A percentile compares a stretch with the other conserved stretches of the same genome.
phyloP scores from a whole-genome alignment of 2,329 filamentous ascomycete genomes.

The Blastomyces gilchristii region DNA sequence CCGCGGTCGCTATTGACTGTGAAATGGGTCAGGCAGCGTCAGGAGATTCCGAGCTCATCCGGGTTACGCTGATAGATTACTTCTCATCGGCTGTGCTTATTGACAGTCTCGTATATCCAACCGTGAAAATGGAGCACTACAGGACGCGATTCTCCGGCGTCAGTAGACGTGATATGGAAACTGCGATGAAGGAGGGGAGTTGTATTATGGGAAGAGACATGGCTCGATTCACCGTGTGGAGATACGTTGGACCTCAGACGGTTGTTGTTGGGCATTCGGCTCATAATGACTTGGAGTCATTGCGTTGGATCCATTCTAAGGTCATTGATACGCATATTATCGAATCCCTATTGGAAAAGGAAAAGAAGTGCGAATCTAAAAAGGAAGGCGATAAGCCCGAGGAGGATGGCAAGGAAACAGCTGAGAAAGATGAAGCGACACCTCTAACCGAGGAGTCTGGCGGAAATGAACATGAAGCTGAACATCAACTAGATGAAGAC shows the following conservation, averaged over 20 bases:
- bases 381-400: background rate
- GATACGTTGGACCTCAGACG: constrained; percentile 38
- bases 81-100: constrained; percentile 40
- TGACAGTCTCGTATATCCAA: constrained; percentile 41
- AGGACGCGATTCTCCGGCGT: constrained; percentile 45
- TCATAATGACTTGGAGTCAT: constrained; percentile 33
- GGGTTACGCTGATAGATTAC: constrained; percentile 43
- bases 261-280: constrained; percentile 41
- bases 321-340: constrained; percentile 39
- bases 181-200: constrained; percentile 25
- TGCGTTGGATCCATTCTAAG: constrained; percentile 41
- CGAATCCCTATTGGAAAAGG: constrained; percentile 10
- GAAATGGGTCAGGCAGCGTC: constrained; percentile 43
- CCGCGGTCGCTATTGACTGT: constrained; percentile 42
- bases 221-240: constrained; percentile 36
- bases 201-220: constrained; percentile 35
- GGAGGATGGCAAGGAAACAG: background rate
- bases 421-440: background rate
- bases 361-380: background rate
- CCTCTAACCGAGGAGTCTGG: background rate
- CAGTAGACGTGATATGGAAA: constrained; percentile 19
- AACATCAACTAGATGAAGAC: background rate
- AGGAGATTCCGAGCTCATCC: constrained; percentile 43
- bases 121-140: constrained; percentile 38
- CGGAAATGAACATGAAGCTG: background rate